Base-by-base conservation (phyloP, 2,329 filamentous ascomycete genomes). In the Huntiella bhutanensis region DNA sequence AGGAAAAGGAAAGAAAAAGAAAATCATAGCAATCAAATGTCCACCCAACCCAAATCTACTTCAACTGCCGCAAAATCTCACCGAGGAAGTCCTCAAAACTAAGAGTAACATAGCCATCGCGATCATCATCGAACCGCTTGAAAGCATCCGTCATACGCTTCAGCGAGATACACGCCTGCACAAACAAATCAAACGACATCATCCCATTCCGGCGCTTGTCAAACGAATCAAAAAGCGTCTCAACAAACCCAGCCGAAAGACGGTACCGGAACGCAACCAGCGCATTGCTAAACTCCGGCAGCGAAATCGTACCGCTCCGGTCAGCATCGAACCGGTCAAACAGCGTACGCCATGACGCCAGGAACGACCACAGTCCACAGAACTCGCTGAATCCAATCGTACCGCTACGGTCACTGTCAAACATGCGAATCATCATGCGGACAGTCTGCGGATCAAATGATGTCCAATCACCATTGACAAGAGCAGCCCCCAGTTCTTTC, bases 81-180 rank as follows among this genome's bases (percentile, higher is more conserved):
- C 76, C 78, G 57, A 86, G 64, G 59, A 86, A 86, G 56, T 86
- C 80, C 64, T 86, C 81, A 56, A 87, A 87, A 59, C 79, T 83
- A 46, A 87, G 63, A 3, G 80, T 87, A 54, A 87, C 83, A 60
- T 87, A 96, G 1, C 91, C 91, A 63, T 96, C 91, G 37, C 91
- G 75, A 62, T 98, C 91, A 56, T 93, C 83, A 55, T 98, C 91
- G 61, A 96, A 98, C 64, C 87, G 88, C 71, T 98, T 98, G 62
- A 98, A 98, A 22, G 94, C 86, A 62, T 98, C 91, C 50, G 91
- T 98, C 88, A 98, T 96, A 55, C 91, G 75, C 73, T 96, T 95
- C 56, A 98, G 69, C 55, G 78, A 86, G 59, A 98, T 96, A 62
- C 91, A 96, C 45, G 85, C 85, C 69, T 98, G 91, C 51, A 98